phyloP scores from a whole-genome alignment of 129 eudicot species.

The Logfia minima region DNA sequence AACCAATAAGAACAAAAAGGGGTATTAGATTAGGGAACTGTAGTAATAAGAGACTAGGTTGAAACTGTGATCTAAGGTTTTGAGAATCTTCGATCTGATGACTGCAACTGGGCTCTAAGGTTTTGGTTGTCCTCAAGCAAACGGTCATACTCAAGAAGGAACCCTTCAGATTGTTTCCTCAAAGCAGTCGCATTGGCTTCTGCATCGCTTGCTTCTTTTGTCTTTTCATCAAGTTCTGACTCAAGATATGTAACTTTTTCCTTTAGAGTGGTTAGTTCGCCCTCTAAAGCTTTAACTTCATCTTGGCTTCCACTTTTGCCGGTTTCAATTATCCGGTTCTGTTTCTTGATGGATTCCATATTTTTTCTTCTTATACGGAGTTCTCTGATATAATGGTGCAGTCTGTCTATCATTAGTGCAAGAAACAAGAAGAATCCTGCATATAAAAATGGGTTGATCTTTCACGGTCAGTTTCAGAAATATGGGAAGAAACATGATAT shows the following conservation, averaged over 20 bases:
- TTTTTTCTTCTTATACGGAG: slow-evolving; percentile 72
- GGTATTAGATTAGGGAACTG: slow-evolving; percentile 26
- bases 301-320: slow-evolving; percentile 47
- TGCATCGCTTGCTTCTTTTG: slow-evolving; percentile 64
- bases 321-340: slow-evolving; percentile 52
- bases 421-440: slow-evolving; percentile 89
- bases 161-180: slow-evolving; percentile 83
- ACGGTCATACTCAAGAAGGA: slow-evolving; percentile 88
- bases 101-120: slow-evolving; percentile 63
- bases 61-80: slow-evolving; percentile 33
- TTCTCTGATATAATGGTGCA: slow-evolving; percentile 92
- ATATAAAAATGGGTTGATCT: background rate
- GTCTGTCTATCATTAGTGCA: slow-evolving; percentile 77
- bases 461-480: background rate
- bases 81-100: slow-evolving; percentile 42
- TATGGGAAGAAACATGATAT: too few relatives aligned
- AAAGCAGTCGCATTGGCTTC: slow-evolving; percentile 68
- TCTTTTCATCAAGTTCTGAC: slow-evolving; percentile 51
- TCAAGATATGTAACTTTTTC: slow-evolving; percentile 54
- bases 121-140: slow-evolving; percentile 80
- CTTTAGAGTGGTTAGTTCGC: slow-evolving; percentile 47
- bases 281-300: slow-evolving; percentile 61
- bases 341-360: slow-evolving; percentile 72
- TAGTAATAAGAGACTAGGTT: slow-evolving; percentile 12
- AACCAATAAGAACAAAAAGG: slow-evolving; percentile 6